Evolutionary conservation across 108 stramenopile species (phyloP).

Genomic region (Stephanodiscus triporus): DNA sequence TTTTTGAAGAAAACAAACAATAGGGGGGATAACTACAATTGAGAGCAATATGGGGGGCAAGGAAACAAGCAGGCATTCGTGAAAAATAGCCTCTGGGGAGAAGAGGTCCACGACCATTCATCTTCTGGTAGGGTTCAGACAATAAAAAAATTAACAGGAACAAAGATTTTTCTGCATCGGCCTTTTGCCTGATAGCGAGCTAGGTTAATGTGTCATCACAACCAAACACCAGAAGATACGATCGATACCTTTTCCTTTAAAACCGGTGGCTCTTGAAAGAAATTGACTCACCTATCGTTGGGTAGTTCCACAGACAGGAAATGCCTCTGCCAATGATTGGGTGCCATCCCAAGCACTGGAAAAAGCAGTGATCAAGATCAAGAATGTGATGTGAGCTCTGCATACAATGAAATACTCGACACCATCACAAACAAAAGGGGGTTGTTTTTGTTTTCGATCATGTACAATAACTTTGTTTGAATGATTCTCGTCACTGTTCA

Average conservation of each 20-base stretch:
- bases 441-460: constrained; percentile 36
- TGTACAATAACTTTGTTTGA: constrained; percentile 61
- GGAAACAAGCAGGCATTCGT: not conserved
- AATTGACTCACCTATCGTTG: not conserved
- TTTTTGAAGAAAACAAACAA: not conserved
- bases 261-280: not conserved
- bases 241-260: not conserved
- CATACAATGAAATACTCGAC: not conserved
- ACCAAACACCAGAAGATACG: constrained; percentile 14
- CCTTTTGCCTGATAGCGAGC: constrained; percentile 52
- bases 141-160: constrained; percentile 43
- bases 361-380: not conserved
- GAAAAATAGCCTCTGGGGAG: not conserved
- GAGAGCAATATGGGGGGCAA: not conserved
- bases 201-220: constrained; percentile 50
- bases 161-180: constrained; percentile 50
- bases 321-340: not conserved
- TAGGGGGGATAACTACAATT: not conserved
- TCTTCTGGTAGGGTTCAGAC: constrained; percentile 35
- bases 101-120: not conserved
- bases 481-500: constrained; percentile 53
- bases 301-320: not conserved
- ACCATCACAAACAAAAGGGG: not conserved
- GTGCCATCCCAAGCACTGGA: not conserved
- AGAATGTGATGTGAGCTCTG: not conserved